Conservation (phyloP, 306 rosid species). For the Potentilla sterilis region DNA sequence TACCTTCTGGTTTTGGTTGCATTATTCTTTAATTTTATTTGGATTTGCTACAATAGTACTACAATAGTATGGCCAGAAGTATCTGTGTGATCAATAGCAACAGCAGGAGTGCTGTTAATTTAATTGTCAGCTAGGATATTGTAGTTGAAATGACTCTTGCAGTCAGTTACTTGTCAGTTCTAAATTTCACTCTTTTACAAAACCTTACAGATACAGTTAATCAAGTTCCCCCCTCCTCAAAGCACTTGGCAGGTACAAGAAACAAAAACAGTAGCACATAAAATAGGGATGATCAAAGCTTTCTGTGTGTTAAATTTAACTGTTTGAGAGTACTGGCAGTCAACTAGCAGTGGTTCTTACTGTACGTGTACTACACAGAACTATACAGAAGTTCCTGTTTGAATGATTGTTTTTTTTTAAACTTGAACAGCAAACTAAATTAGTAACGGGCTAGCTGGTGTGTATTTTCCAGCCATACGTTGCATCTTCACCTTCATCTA, state of each 20-base stretch:
- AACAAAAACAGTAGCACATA: conserved; percentile 3
- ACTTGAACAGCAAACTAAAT: not conserved
- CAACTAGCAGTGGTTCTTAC: conserved; percentile 32
- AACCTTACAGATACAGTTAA: conserved; percentile 37
- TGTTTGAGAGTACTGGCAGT: conserved; percentile 39
- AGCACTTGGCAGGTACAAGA: not conserved
- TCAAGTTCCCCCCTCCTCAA: conserved; percentile 9
- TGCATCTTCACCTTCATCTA: not conserved
- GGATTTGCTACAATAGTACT: not conserved
- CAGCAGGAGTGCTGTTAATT: not conserved
- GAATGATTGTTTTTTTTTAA: not conserved
- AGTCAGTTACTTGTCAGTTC: conserved; percentile 33
- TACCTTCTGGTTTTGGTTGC: not conserved
- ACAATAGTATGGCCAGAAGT: no score
- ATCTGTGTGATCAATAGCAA: not conserved
- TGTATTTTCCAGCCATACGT: not conserved
- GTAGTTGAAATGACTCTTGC: conserved; percentile 51
- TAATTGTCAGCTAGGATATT: conserved; percentile 4
- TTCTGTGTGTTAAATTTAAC: conserved; percentile 14
- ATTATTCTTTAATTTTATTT: not conserved
- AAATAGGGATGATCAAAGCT: not conserved
- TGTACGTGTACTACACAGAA: not conserved
- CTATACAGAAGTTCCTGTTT: not conserved
- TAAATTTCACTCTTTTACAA: conserved; percentile 32
- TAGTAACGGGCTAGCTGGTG: not conserved